phyloP scores from a whole-genome alignment of 495 filamentous ascomycete genomes.

The Daldinia loculata region DNA sequence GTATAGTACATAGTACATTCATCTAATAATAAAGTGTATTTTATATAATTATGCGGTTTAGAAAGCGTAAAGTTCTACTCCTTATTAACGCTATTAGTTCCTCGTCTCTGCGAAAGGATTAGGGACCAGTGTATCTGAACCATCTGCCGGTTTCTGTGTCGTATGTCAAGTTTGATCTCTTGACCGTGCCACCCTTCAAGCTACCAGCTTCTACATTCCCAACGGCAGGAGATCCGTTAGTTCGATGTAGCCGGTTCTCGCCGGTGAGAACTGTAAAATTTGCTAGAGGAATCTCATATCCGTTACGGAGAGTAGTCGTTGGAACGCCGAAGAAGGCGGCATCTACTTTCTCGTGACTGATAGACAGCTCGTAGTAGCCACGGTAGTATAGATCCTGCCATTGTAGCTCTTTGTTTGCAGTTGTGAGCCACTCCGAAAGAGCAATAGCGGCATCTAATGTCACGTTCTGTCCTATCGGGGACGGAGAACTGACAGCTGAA shows the following conservation, averaged over 20 bases:
- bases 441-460: slow-evolving; percentile 54
- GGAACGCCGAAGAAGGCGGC: slow-evolving; percentile 67
- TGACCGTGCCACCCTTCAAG: slow-evolving; percentile 57
- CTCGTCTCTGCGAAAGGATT: neutral
- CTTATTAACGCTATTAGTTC: neutral
- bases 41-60: neutral
- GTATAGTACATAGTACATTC: neutral
- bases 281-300: slow-evolving; percentile 65
- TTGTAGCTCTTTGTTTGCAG: slow-evolving; percentile 64
- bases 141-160: slow-evolving; percentile 55
- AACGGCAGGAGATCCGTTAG: slow-evolving; percentile 56
- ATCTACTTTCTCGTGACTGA: slow-evolving; percentile 58
- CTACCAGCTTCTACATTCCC: slow-evolving; percentile 55
- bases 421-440: slow-evolving; percentile 53
- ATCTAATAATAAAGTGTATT: neutral
- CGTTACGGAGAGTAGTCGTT: slow-evolving; percentile 51
- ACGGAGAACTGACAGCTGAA: slow-evolving; percentile 63
- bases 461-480: slow-evolving; percentile 61
- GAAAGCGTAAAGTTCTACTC: neutral
- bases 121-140: slow-evolving; percentile 34
- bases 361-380: slow-evolving; percentile 64
- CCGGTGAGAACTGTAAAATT: slow-evolving; percentile 67
- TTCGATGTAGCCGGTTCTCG: slow-evolving; percentile 60
- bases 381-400: slow-evolving; percentile 73
- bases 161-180: slow-evolving; percentile 56